Evolutionary conservation across 306 rosid species (phyloP).

Genomic region (Vigna mungo): DNA sequence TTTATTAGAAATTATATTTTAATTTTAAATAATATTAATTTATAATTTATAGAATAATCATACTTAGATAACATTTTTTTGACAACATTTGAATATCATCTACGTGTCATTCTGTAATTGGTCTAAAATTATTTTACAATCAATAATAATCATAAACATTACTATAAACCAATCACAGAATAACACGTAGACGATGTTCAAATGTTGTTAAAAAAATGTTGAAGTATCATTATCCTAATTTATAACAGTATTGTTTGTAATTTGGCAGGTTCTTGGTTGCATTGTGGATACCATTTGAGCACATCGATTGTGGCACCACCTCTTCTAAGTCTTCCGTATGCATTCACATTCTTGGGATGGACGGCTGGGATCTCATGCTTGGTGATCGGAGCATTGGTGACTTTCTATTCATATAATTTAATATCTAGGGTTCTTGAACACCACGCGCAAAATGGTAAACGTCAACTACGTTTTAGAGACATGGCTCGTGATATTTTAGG

Average conservation of each 20-base stretch:
- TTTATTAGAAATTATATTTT: too few species aligned
- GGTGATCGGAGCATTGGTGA: constrained; percentile 66
- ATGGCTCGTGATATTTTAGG: constrained; percentile 82
- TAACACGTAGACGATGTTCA: too few species aligned
- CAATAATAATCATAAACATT: too few species aligned
- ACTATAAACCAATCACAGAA: too few species aligned
- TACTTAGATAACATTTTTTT: too few species aligned
- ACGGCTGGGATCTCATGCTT: constrained; percentile 64
- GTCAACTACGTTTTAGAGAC: constrained; percentile 86
- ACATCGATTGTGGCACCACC: constrained; percentile 90
- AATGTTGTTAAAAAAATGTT: too few species aligned
- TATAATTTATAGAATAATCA: too few species aligned
- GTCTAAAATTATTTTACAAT: too few species aligned
- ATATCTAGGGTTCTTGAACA: constrained; percentile 81
- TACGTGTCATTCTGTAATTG: too few species aligned
- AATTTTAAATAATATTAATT: too few species aligned
- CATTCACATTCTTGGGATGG: constrained; percentile 84
- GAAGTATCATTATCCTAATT: too few species aligned
- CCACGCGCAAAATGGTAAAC: constrained; percentile 74
- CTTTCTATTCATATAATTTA: constrained; percentile 84
- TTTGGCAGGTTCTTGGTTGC: constrained; percentile 80
- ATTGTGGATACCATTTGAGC: constrained; percentile 85
- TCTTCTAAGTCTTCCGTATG: constrained; percentile 80
- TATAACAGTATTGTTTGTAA: neutral
- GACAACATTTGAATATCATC: too few species aligned